Evolutionary conservation across 2,329 filamentous ascomycete species (phyloP), one percentile per base, ranked within the genome.

Genomic region (Alternaria ventricosa): DNA sequence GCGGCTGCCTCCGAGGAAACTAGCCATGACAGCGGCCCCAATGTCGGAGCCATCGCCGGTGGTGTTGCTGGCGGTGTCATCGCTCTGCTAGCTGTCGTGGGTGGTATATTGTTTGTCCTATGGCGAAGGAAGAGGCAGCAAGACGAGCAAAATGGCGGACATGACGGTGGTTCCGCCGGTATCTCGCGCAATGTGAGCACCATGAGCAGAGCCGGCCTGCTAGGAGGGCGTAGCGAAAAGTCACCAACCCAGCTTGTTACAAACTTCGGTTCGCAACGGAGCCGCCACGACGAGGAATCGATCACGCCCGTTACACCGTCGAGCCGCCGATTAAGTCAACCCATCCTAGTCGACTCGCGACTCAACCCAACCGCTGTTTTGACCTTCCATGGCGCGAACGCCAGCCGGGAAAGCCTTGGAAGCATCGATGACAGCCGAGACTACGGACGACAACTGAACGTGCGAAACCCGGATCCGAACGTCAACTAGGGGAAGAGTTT

Each of bases 351-450:
- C 63, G 84, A 85, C 60, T 83, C 84, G 63, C 77, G 84, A 23
- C 76, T 85, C 23, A 85, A 85, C 60, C 84, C 84, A 3, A 79
- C 79, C 7, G 82, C 82, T 4, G 76, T 85, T 27, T 82, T 84
- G 70, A 78, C 77, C 36, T 79, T 83, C 47, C 80, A 81, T n/a
- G 66, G 63, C 18, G 65, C 65, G 20, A 85, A 84, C 61, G 75
- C 76, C 18, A 84, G 83, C 61, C 80, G 80, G 22, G 78, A 81
- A 23, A 84, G 82, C 55, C 75, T 85, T 46, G 80, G 78, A 47
- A 84, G 83, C 58, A 77, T 84, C 56, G 81, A 84, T 59, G 81
- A 83, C 61, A 81, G 81, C 59, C 78, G 78, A 43, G 84, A 85
- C 62, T 85, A 84, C 63, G 82, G 81, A 49, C 79, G 84, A 51